Conservation (phyloP, 2,329 filamentous ascomycete genomes). For the Herpomyces periplanetae region DNA sequence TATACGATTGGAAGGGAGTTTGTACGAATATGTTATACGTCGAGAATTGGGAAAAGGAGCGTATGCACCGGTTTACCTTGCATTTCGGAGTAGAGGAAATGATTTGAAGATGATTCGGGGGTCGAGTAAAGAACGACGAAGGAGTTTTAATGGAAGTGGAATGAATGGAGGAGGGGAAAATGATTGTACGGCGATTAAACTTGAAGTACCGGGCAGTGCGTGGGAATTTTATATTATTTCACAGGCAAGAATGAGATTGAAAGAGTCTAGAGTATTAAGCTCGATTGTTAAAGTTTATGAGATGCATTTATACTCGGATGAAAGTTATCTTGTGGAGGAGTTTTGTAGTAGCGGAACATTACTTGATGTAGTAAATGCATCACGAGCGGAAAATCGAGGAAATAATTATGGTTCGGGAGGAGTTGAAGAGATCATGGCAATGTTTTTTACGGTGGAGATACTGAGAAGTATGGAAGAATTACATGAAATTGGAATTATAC, state of each 20-base stretch:
- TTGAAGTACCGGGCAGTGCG: slow-evolving; percentile 49
- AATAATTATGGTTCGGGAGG: slow-evolving; percentile 11
- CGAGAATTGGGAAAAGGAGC: slow-evolving; percentile 66
- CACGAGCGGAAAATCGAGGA: slow-evolving; percentile 21
- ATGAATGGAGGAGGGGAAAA: too few species aligned
- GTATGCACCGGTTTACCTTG: slow-evolving; percentile 75
- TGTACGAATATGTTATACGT: slow-evolving; percentile 31
- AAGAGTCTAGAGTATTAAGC: slow-evolving; percentile 24
- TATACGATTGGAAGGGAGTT: slow-evolving; percentile 23
- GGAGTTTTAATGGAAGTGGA: too few species aligned
- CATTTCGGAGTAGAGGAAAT: too few species aligned
- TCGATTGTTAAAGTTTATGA: slow-evolving; percentile 55
- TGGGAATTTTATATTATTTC: slow-evolving; percentile 97
- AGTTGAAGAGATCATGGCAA: slow-evolving; percentile 62
- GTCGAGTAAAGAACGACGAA: too few species aligned
- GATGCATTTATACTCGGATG: slow-evolving; percentile 60
- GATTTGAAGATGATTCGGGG: too few species aligned
- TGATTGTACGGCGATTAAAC: slow-evolving; percentile 50
- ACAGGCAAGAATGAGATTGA: slow-evolving; percentile 33
- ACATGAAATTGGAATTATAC: slow-evolving; percentile 36
- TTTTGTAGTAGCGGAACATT: slow-evolving; percentile 64
- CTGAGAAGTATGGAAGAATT: slow-evolving; percentile 60
- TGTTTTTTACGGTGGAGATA: slow-evolving; percentile 82
- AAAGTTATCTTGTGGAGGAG: slow-evolving; percentile 57
- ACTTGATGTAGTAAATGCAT: slow-evolving; percentile 68